Evolutionary conservation across 2,329 filamentous ascomycete genomes (phyloP), one percentile per base, ranked within the genome.

Genomic region (Epichloe uncinata): DNA sequence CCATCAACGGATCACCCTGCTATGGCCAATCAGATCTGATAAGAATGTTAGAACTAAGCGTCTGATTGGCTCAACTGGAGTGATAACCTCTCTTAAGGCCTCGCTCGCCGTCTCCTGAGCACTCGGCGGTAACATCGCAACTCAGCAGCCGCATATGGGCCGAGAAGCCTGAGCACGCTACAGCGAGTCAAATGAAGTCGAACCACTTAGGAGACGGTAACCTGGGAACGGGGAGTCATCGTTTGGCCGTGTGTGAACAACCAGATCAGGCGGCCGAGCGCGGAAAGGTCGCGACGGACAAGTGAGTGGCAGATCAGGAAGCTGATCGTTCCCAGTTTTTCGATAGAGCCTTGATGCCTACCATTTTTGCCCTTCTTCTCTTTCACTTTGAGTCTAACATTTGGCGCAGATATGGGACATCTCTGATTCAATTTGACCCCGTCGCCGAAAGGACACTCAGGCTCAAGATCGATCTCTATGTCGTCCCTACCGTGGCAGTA

Each of bases 401-500:
- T 16, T 18, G 26, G 13, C 30, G 33, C 26, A 45, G 47, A 44
- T 43, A 50, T 26, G 37, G 37, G 18, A 16, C 35, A 37, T 45
- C 45, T 33, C 65, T 77, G 3, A 61, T 79, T 12, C 56, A 69
- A n/a, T 77, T 81, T 55, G 79, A 84, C 55, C 66, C 69, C 3
- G 69, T 64, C 30, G 78, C 75, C 2, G 83, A 85, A 59, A 62
- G 71, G 7, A 73, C 69, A 47, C 68, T 86, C 22, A 70, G 80
- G 7, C 65, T 67, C 58, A 86, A 86, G 62, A 79, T 86, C 45
- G 83, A 87, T 57, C 56, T 84, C 5, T 75, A 70, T 56, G 75
- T 85, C 43, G 69, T 86, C 0, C 83, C 84, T 0, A 84, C 79
- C 0, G 81, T 85, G 0, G 68, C 81, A 0, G 51, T 85, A 0